Percentiles rank a stretch among this genome's conserved stretches.
phyloP scores from a whole-genome alignment of 495 filamentous ascomycete genomes.

The Penicillium goetzii region DNA sequence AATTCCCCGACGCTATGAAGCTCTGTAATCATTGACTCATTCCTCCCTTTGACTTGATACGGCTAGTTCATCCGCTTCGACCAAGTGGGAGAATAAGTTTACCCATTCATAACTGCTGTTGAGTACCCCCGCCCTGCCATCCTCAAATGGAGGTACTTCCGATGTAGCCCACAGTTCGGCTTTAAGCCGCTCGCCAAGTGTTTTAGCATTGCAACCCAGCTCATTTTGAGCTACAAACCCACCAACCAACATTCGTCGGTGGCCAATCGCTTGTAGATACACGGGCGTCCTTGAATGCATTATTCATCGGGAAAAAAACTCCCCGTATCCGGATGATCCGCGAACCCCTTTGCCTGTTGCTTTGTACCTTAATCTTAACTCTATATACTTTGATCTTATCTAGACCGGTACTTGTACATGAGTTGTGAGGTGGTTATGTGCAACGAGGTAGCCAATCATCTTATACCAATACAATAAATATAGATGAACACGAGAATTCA shows the following conservation, averaged over 20 bases:
- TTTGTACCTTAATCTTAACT: not conserved
- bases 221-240: not conserved
- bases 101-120: not conserved
- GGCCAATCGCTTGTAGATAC: not conserved
- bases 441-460: not conserved
- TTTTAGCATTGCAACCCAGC: conserved; percentile 4
- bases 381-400: not conserved
- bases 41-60: not conserved
- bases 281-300: not conserved
- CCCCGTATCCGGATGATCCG: not conserved
- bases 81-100: not conserved
- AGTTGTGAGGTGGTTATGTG: not conserved
- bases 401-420: not conserved
- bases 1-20: not conserved
- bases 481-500: not conserved
- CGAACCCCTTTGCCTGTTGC: not conserved
- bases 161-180: conserved; percentile 4
- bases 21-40: conserved; percentile 6
- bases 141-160: not conserved
- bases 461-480: not conserved
- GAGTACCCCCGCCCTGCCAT: not conserved
- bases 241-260: not conserved
- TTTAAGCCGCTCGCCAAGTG: not conserved
- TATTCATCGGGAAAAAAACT: too few species aligned
- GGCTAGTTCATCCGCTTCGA: not conserved